Evolutionary conservation across 805 yeast species (phyloP), one percentile per base, ranked within the genome.

Genomic region (Ogataea nitratoaversa): DNA sequence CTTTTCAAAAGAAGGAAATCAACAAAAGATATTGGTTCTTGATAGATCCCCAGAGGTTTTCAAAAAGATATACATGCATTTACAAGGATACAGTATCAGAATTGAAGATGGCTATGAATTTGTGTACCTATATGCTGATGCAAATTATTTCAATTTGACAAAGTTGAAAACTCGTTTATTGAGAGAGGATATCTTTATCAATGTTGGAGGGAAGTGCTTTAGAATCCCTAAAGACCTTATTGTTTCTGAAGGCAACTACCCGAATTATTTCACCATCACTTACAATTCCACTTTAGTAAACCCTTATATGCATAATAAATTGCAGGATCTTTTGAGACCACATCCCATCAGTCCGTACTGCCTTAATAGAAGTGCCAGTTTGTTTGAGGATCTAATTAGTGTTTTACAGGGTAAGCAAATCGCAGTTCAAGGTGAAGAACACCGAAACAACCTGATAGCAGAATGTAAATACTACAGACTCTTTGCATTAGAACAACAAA

Each of bases 401-500:
- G 54, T 78, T 2, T 59, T 87, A 19, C 70, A 72, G 44, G 90
- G 90, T 0, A 73, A 76, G 28, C 55, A 63, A 3, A 49, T 76
- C 16, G 17, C 16, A 8, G 63, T 66, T 1, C 66, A 71, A 40
- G 8, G n/a, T 14, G 83, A 79, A 30, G 58, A 60, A 1, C 84
- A 81, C 54, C 68, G 96, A 31, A 57, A 63, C 8, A 59, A 74
- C 13, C 65, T 89, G 42, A 59, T 82, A 8, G 68, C 68, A 38
- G 97, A 89, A 55, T 84, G 95, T 48, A 70, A 74, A 33, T 89
- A 84, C 62, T 89, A 86, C 59, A 68, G 91, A 34, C 82, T 89
- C 50, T 64, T 76, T 34, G 88, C 79, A 28, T 65, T 89, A 29
- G 95, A 84, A 56, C 95, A 88, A 62, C 62, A 71, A 44, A 56